Base-by-base conservation (phyloP, 345 rosid genomes). In the Brassica rapa region DNA sequence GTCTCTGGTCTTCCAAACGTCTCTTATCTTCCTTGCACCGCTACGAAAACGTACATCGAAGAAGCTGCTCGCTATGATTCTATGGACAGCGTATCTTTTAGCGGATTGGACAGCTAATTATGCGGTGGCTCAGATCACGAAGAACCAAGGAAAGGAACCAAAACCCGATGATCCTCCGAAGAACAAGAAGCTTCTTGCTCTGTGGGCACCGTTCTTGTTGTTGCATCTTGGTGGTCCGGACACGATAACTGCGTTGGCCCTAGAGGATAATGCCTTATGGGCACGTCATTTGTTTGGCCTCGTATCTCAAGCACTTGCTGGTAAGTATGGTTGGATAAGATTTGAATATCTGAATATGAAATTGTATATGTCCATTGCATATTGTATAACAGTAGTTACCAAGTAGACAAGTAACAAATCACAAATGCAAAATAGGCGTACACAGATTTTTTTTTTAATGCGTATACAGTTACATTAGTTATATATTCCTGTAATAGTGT, bases 81-180 rank as follows among this genome's bases (percentile, higher is more conserved):
- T 89, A n/a, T 91, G 94, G 93, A 80, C 79, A 5, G 65, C 84
- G 4, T 91, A 91, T 83, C 83, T 89, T 66, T 82, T 86, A 1
- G 93, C 94, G 1, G 94, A 91, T 16, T 80, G 87, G 73, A 86
- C 83, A 0, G 94, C 97, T 27, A 83, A 80, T 55, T 89, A 84
- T 9, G 85, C 87, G 3, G 84, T 88, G 4, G 87, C 90, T 30
- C 88, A 82, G 70, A 88, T 91, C 75, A 81, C 90, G 23, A 75
- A 83, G 74, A 85, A 81, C 83, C 84, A 84, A 62, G 83, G 83
- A 4, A 80, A 80, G 3, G 72, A 62, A 4, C 29, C 19, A 1
- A 0, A 80, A 56, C 23, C 11, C 5, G 75, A 0, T 14, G 79
- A 69, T 16, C 76, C 72, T 29, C 79, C 76, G 21, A 5, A 55